Evolutionary conservation across 23 red algal species (phyloP).

Genomic region (Pyropia yezoensis): DNA sequence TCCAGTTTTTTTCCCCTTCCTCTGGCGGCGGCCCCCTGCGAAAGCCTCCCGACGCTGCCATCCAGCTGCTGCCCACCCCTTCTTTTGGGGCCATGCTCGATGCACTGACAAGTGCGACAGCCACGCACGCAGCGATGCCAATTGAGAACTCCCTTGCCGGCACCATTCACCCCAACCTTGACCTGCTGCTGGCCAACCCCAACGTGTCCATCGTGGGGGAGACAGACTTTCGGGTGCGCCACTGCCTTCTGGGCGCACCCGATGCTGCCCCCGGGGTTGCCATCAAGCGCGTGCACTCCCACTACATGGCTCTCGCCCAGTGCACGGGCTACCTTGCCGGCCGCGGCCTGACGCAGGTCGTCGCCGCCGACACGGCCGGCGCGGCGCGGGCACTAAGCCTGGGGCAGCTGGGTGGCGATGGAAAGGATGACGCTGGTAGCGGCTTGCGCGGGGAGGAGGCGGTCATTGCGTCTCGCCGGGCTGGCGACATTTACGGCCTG

Average conservation of each 20-base stretch:
- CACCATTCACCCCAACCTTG: conserved; percentile 86
- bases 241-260: conserved; percentile 46
- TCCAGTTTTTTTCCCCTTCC: conserved; percentile 45
- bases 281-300: conserved; percentile 46
- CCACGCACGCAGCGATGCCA: conserved; percentile 53
- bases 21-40: not conserved
- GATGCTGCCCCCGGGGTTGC: conserved; percentile 31
- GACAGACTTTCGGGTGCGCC: conserved; percentile 77
- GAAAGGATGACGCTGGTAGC: no score
- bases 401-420: not conserved
- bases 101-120: conserved; percentile 17
- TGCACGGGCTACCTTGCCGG: conserved; percentile 64
- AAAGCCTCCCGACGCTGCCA: not conserved
- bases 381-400: conserved; percentile 45
- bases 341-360: conserved; percentile 29
- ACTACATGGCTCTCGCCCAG: conserved; percentile 90
- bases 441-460: conserved; percentile 14
- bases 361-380: conserved; percentile 83
- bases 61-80: conserved; percentile 38
- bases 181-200: conserved; percentile 57
- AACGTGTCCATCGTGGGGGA: conserved; percentile 82
- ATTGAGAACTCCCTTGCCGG: conserved; percentile 95
- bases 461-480: conserved; percentile 67
- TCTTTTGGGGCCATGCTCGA: conserved; percentile 55
- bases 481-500: conserved; percentile 81